Evolutionary conservation across 2,329 filamentous ascomycete genomes (phyloP).

Genomic region (Aspergillaceae sp.): DNA sequence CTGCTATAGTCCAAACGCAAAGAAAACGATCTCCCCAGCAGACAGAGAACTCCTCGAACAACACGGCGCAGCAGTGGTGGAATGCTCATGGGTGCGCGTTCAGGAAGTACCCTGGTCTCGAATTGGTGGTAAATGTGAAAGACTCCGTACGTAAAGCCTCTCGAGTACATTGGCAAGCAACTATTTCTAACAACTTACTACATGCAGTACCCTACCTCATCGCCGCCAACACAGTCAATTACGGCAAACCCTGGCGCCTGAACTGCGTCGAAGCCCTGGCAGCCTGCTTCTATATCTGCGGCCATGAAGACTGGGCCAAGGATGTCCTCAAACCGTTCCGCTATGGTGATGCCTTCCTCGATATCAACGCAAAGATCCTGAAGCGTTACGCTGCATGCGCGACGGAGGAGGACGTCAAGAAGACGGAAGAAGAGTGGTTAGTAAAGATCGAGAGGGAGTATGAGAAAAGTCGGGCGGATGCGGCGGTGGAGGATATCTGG

Average conservation of each 20-base stretch:
- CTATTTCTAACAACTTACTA: background rate
- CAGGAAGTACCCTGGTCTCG: conserved; percentile 82
- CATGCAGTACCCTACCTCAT: conserved; percentile 74
- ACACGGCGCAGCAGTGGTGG: conserved; percentile 88
- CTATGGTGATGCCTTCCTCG: conserved; percentile 79
- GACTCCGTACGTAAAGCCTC: conserved; percentile 45
- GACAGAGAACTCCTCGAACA: conserved; percentile 75
- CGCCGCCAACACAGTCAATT: conserved; percentile 94
- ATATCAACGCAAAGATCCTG: conserved; percentile 78
- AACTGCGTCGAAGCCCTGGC: conserved; percentile 95
- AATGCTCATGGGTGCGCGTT: conserved; percentile 92
- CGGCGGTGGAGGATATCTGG: conserved; percentile 64
- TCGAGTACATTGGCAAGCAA: background rate
- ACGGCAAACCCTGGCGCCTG: conserved; percentile 86
- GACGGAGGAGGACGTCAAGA: conserved; percentile 74
- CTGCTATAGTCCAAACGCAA: conserved; percentile 64
- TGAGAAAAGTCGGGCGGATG: conserved; percentile 60
- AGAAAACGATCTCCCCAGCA: conserved; percentile 71
- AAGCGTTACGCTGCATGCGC: conserved; percentile 77
- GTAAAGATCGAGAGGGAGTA: conserved; percentile 85
- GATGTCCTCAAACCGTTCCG: conserved; percentile 74
- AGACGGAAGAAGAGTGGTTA: conserved; percentile 79
- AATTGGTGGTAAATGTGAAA: conserved; percentile 88
- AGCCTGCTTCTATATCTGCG: conserved; percentile 87
- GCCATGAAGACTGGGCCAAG: conserved; percentile 82